Evolutionary conservation across 2,329 filamentous ascomycete genomes (phyloP).

Genomic region (Hypoxylon sp.): DNA sequence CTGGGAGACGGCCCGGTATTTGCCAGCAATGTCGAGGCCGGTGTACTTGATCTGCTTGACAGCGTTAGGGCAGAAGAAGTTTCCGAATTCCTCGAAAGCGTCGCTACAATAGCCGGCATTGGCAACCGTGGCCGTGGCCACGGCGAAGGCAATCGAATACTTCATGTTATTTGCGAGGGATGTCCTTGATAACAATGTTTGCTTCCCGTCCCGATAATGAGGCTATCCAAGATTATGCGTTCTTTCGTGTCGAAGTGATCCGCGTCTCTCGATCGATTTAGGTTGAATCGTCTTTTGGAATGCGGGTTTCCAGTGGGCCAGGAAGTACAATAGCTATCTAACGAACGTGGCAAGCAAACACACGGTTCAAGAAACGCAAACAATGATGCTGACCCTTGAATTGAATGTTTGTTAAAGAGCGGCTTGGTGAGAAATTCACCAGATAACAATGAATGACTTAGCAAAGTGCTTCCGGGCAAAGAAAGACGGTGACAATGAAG

Average conservation of each 20-base stretch:
- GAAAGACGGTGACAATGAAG: slow-evolving; percentile 42
- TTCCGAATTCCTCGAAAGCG: slow-evolving; percentile 47
- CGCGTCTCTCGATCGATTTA: slow-evolving; percentile 27
- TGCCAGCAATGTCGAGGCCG: slow-evolving; percentile 70
- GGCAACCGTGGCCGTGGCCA: slow-evolving; percentile 47
- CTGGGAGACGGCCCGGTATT: slow-evolving; percentile 72
- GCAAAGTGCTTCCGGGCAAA: slow-evolving; percentile 48
- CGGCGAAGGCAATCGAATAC: slow-evolving; percentile 46
- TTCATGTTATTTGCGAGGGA: slow-evolving; percentile 41
- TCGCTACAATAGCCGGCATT: slow-evolving; percentile 46
- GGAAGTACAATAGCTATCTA: slow-evolving; percentile 40
- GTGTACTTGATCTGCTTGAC: slow-evolving; percentile 77
- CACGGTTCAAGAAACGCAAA: slow-evolving; percentile 28
- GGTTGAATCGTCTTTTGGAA: slow-evolving; percentile 26
- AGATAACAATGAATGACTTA: slow-evolving; percentile 50
- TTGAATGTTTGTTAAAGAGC: slow-evolving; percentile 49
- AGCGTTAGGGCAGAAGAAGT: slow-evolving; percentile 48
- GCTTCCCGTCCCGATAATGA: slow-evolving; percentile 6
- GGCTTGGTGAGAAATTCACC: slow-evolving; percentile 52
- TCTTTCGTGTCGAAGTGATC: slow-evolving; percentile 18
- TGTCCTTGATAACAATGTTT: slow-evolving; percentile 30
- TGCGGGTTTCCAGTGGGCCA: slow-evolving; percentile 24
- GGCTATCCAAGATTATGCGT: slow-evolving; percentile 18
- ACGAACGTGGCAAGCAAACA: slow-evolving; percentile 47
- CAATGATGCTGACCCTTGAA: slow-evolving; percentile 37